A percentile compares a stretch with the other conserved stretches of the same genome.
phyloP scores from a whole-genome alignment of 75 land plant genomes.

The Pinus albicaulis region DNA sequence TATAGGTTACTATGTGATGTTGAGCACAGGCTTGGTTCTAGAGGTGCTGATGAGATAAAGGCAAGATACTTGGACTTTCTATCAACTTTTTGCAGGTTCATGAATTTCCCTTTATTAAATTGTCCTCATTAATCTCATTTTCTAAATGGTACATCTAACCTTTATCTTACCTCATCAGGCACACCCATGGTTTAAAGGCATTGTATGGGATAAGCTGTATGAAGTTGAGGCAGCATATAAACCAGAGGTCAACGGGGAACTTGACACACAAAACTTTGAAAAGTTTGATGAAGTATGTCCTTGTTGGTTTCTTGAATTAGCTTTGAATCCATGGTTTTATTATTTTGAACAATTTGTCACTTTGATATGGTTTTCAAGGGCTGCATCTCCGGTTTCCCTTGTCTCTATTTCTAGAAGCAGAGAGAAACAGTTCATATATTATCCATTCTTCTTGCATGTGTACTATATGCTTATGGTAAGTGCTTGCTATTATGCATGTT shows the following conservation, averaged over 20 bases:
- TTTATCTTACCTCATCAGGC: constrained; percentile 30
- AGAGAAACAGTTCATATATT: too few species aligned
- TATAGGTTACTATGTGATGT: constrained; percentile 91
- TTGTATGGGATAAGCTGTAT: constrained; percentile 81
- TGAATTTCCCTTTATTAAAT: neutral
- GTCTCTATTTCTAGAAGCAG: neutral
- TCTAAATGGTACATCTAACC: neutral
- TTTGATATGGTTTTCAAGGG: too few species aligned
- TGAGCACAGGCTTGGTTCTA: constrained; percentile 82
- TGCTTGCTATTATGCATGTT: too few species aligned
- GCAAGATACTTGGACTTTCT: constrained; percentile 15
- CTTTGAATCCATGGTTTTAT: neutral
- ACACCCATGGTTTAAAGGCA: constrained; percentile 84
- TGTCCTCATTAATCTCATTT: neutral
- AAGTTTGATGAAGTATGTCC: constrained; percentile 74
- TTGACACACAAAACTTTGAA: constrained; percentile 87
- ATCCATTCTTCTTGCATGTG: too few species aligned
- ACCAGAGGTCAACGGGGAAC: constrained; percentile 82
- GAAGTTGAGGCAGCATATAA: constrained; percentile 87
- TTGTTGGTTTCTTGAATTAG: neutral
- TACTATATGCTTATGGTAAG: too few species aligned
- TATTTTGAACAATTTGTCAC: neutral
- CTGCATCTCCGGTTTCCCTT: neutral
- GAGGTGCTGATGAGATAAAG: constrained; percentile 83
- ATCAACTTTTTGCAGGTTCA: neutral